These are phyloP conservation scores for Leucogyrophana mollusca DNA, from an alignment of 768 basidiomycete genomes.

Conservation along the genomic window DNA sequence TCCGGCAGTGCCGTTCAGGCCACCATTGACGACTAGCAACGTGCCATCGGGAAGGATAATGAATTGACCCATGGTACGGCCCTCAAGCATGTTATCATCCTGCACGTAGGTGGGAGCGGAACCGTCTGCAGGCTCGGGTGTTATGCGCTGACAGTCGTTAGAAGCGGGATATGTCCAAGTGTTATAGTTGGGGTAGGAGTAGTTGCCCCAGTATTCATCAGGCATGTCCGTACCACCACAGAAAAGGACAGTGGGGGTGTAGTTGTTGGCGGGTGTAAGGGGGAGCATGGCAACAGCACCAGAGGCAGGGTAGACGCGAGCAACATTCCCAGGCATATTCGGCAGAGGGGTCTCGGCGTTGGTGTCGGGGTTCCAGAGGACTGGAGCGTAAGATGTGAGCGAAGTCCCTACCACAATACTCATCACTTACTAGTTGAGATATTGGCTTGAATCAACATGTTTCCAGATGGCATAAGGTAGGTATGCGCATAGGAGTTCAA, in stretches of 20 bases:
- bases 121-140: slow-evolving; percentile 72
- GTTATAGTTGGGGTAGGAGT: slow-evolving; percentile 62
- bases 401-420: slow-evolving; percentile 6
- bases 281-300: slow-evolving; percentile 84
- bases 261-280: slow-evolving; percentile 80
- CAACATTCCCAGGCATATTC: slow-evolving; percentile 63
- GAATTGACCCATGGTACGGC: slow-evolving; percentile 85
- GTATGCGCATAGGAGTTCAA: slow-evolving; percentile 77
- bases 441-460: slow-evolving; percentile 82
- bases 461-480: slow-evolving; percentile 73
- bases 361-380: slow-evolving; percentile 42
- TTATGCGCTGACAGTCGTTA: slow-evolving; percentile 70
- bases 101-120: slow-evolving; percentile 52
- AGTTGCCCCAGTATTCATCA: slow-evolving; percentile 70
- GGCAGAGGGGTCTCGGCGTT: slow-evolving; percentile 60
- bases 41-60: slow-evolving; percentile 73
- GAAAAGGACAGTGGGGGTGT: slow-evolving; percentile 75
- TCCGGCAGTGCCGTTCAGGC: slow-evolving; percentile 78
- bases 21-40: slow-evolving; percentile 75
- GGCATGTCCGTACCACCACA: slow-evolving; percentile 84
- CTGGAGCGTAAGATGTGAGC: slow-evolving; percentile 13
- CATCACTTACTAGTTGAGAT: slow-evolving; percentile 59
- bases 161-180: slow-evolving; percentile 67
- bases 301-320: slow-evolving; percentile 80
- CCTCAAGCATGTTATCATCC: slow-evolving; percentile 70